phyloP scores from a whole-genome alignment of 78 protist species.

The Dictyostelium intermedium region DNA sequence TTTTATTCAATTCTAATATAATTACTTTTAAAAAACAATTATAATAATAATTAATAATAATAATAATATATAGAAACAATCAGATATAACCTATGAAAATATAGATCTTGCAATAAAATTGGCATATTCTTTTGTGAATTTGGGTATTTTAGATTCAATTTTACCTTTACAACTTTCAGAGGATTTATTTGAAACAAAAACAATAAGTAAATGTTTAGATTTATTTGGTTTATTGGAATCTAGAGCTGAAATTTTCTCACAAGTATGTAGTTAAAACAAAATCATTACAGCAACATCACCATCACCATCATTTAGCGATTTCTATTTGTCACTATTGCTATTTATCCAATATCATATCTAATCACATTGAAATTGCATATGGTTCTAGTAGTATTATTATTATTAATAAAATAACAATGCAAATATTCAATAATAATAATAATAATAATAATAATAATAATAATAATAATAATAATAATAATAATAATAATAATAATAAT shows the following conservation, averaged over 20 bases:
- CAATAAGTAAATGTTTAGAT: constrained; percentile 21
- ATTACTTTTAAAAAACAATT: not conserved
- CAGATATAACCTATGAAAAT: not conserved
- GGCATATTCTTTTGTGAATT: not conserved
- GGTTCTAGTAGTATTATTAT: not conserved
- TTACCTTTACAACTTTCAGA: constrained; percentile 12
- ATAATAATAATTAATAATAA: not conserved
- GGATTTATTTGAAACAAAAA: constrained; percentile 52
- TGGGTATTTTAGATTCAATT: constrained; percentile 8
- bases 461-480: constrained; percentile 3
- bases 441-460: not conserved
- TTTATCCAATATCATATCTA: too few relatives aligned
- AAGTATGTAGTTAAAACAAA: constrained; percentile 17
- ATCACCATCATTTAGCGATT: too few relatives aligned
- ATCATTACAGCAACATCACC: not conserved
- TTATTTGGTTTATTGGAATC: constrained; percentile 50
- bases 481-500: constrained; percentile 11
- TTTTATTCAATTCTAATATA: too few relatives aligned
- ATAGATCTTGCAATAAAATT: constrained; percentile 19
- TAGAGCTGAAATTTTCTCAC: constrained; percentile 48
- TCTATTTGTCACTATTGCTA: too few relatives aligned
- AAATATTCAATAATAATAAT: not conserved
- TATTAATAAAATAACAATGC: not conserved
- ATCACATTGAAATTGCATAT: not conserved
- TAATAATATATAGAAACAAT: not conserved